Base-by-base conservation (phyloP, 2,329 filamentous ascomycete species). In the Magnaporthiopsis incrustans region DNA sequence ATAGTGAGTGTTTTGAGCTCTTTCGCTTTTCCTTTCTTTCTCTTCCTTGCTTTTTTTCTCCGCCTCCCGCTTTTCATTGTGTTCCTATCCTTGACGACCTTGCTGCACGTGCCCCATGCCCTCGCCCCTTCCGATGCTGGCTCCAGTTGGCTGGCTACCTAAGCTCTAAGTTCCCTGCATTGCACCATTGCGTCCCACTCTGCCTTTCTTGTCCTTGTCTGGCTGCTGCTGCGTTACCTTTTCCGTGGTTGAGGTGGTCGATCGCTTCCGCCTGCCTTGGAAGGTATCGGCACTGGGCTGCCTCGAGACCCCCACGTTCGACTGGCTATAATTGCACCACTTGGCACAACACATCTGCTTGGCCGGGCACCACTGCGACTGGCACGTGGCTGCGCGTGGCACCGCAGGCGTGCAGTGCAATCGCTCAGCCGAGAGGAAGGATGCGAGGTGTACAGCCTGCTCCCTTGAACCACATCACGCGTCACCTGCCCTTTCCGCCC, bases 1-100 rank as follows among this genome's bases (percentile, higher is more conserved):
- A 74, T 74, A 67, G 72, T 74, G 65, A 72, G 72, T 72, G 64
- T 64, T 63, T 18, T 61, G 12, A 14, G 5, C 35, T 59, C n/a
- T 65, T 50, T 50, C 22, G 10, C 26, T 58, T 59, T 32, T 30
- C 10, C 56, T 59, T 59, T 44, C 58, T 57, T 30, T 64, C 58
- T 60, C 64, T 66, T 57, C 57, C 64, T 65, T 65, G 57, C 60
- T 60, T 57, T 58, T 60, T 30, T n/a, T 25, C 8, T 60, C 22
- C n/a, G n/a, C 27, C 27, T 30, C 27, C 27, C 27, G 27, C 27
- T 30, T 30, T 30, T 30, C 27, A 5, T 30, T 30, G 27, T 63
- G 59, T 53, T n/a, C 25, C 50, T 30, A 25, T 50, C 38, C 38
- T 44, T 44, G 7, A 8, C 7, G 38, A 15, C 38, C 14, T 7